Evolutionary conservation across 2,329 filamentous ascomycete species (phyloP), one percentile per base, ranked within the genome.

Genomic region (Hypocrella siamensis): DNA sequence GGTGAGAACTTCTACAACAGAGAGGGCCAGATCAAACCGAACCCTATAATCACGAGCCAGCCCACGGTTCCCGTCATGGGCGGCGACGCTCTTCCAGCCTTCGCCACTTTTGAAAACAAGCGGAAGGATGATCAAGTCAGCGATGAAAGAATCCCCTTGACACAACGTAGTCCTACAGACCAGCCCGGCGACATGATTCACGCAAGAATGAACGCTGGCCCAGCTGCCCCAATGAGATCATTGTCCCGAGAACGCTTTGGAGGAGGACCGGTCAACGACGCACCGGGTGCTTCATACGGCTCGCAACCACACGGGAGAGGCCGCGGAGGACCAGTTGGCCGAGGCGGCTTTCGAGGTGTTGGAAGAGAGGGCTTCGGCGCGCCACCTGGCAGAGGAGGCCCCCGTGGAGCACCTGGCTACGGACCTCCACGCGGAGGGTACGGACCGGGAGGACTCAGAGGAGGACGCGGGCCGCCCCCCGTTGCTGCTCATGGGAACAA

Each of bases 1-100:
- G 88, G 88, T 18, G 76, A 90, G 46, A 90, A 86, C 48, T 94
- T 79, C 52, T 94, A 92, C 56, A 79, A 77, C 46, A 68, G 77
- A 36, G 72, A 79, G 53, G 66, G 61, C 24, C 65, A 71, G 38
- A 57, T 61, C 31, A 66, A 73, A 38, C 49, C 63, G 22, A 45
- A 55, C 25, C 51, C 56, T 3, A 51, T 57, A 2, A 38, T 46
- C 28, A 49, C 57, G 19, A 57, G 64, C 39, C 67, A 78, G 39
- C 69, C 75, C 6, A 72, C 71, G 15, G 56, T 75, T 32, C 67
- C 74, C 7, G 56, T 69, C 28, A 52, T 73, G 9, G 52, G 41
- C 21, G 54, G 53, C 24, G 63, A 69, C 38, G 62, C 59, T 29
- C 41, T 70, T 9, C 64, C 69, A 2, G 44, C 58, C 4, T 75